phyloP scores from a whole-genome alignment of 176 grass and related monocot genomes.

The Zizania latifolia region DNA sequence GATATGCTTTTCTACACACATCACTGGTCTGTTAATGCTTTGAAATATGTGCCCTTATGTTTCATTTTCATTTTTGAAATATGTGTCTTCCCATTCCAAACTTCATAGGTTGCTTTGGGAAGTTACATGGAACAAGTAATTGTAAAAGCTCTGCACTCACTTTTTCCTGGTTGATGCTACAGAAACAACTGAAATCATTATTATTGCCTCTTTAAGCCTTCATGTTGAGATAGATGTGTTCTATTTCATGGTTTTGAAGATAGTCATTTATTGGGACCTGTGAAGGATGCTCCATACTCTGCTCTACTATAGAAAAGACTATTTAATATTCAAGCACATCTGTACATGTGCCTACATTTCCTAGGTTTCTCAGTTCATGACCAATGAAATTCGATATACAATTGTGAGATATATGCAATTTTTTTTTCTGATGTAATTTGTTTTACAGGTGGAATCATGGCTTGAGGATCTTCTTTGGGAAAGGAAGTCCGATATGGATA shows the following conservation, averaged over 20 bases:
- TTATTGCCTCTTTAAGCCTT: background rate
- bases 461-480: slow-evolving; percentile 99
- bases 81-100: background rate
- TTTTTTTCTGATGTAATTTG: background rate
- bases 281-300: background rate
- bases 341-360: background rate
- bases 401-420: background rate
- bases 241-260: background rate
- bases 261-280: background rate
- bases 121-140: background rate
- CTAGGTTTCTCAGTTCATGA: background rate
- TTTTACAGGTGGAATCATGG: slow-evolving; percentile 66
- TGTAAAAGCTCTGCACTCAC: background rate
- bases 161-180: background rate
- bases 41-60: background rate
- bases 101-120: background rate
- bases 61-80: background rate
- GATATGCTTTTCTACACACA: background rate
- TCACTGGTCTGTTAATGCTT: background rate
- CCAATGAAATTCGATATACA: background rate
- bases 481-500: slow-evolving; percentile 63
- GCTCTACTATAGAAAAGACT: background rate
- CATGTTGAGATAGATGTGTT: background rate
- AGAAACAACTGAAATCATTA: background rate
- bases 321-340: background rate